These are phyloP conservation scores for Populus pruinosa DNA, from an alignment of 345 rosid genomes.

Conservation along the genomic window DNA sequence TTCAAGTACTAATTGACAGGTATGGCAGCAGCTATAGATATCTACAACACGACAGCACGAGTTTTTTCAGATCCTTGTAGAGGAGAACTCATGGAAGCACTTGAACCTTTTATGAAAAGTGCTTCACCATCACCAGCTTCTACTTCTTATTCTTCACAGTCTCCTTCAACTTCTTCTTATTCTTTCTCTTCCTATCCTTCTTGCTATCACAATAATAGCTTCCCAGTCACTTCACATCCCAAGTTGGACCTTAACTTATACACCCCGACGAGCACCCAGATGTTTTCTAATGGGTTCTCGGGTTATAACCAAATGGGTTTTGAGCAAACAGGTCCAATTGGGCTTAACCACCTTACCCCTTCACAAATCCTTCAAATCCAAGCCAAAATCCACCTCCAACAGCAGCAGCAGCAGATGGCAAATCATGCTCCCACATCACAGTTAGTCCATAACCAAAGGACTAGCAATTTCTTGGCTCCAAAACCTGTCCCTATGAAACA, in stretches of 20 bases:
- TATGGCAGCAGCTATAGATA: slow-evolving; percentile 68
- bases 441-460: slow-evolving; percentile 22
- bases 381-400: slow-evolving; percentile 48
- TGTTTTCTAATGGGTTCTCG: slow-evolving; percentile 27
- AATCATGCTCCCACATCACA: slow-evolving; percentile 6
- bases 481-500: slow-evolving; percentile 31
- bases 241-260: slow-evolving; percentile 21
- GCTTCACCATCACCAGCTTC: slow-evolving; percentile 15
- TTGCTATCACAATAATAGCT: slow-evolving; percentile 33
- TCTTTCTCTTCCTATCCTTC: slow-evolving; percentile 17
- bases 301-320: slow-evolving; percentile 20
- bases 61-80: slow-evolving; percentile 43
- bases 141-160: background rate
- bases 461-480: slow-evolving; percentile 14
- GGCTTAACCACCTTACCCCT: slow-evolving; percentile 57
- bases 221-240: slow-evolving; percentile 6
- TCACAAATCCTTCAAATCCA: slow-evolving; percentile 56
- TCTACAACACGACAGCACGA: slow-evolving; percentile 38
- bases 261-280: slow-evolving; percentile 29
- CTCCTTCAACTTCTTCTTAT: slow-evolving; percentile 5
- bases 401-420: slow-evolving; percentile 18
- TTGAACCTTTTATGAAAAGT: slow-evolving; percentile 38
- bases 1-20: background rate
- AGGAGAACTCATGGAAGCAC: slow-evolving; percentile 93
- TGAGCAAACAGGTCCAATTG: slow-evolving; percentile 42